Evolutionary conservation across 257 asterid species (phyloP).

Genomic region (Plectranthus barbatus): DNA sequence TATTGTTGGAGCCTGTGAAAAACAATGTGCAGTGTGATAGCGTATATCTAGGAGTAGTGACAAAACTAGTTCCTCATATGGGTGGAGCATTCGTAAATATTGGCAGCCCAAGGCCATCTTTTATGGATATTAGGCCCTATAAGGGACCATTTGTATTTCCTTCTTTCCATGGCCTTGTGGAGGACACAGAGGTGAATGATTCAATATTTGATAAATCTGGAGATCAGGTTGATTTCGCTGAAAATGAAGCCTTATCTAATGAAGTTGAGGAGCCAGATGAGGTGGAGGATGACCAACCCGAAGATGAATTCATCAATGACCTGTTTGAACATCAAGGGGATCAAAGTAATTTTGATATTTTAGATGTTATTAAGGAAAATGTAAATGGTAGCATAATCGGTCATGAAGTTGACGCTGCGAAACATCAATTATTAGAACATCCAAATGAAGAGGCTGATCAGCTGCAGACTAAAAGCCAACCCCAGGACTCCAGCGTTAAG

Average conservation of each 20-base stretch:
- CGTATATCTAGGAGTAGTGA: conserved; percentile 78
- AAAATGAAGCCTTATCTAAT: conserved; percentile 28
- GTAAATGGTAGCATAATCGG: conserved; percentile 47
- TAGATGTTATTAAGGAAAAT: conserved; percentile 40
- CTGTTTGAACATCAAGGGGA: conserved; percentile 44
- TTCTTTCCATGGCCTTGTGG: conserved; percentile 34
- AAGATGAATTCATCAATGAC: conserved; percentile 49
- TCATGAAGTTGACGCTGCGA: conserved; percentile 33
- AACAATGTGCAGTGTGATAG: conserved; percentile 85
- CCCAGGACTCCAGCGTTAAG: conserved; percentile 18
- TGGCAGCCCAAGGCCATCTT: conserved; percentile 75
- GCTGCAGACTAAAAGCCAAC: conserved; percentile 14
- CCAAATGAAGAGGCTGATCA: conserved; percentile 31
- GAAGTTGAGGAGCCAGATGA: conserved; percentile 51
- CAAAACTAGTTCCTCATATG: conserved; percentile 86
- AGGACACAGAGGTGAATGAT: conserved; percentile 39
- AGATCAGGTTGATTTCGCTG: conserved; percentile 33
- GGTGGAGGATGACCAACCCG: conserved; percentile 55
- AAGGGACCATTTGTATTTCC: conserved; percentile 66
- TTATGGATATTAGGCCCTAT: conserved; percentile 70
- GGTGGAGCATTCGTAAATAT: conserved; percentile 97
- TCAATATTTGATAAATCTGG: conserved; percentile 25
- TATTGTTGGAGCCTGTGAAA: conserved; percentile 91
- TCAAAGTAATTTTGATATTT: conserved; percentile 33
- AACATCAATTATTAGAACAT: conserved; percentile 24